A percentile compares a stretch with the other conserved stretches of the same genome.
These are phyloP conservation scores for Phylloporus sp. DNA, from an alignment of 768 basidiomycete genomes.

Conservation along the genomic window DNA sequence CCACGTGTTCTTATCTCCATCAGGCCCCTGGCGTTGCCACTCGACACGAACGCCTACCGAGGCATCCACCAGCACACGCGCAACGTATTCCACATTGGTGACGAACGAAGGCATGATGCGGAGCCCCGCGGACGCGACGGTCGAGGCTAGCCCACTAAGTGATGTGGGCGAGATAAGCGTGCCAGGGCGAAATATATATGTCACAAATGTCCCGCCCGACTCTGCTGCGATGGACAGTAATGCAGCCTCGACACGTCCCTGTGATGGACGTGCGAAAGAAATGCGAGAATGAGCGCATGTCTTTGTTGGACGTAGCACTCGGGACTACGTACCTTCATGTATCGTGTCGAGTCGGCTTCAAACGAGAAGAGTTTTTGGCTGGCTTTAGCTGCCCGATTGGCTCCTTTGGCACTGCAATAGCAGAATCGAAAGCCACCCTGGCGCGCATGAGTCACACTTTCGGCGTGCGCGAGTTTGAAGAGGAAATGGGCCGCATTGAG, in stretches of 20 bases:
- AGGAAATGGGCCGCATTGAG: conserved; percentile 24
- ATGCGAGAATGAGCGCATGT: neutral
- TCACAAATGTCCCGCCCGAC: conserved; percentile 9
- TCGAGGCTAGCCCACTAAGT: conserved; percentile 14
- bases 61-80: conserved; percentile 24
- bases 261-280: neutral
- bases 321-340: conserved; percentile 21
- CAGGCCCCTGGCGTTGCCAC: conserved; percentile 20
- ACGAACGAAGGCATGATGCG: conserved; percentile 21
- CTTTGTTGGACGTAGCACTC: neutral
- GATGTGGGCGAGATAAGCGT: conserved; percentile 8
- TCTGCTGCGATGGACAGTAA: conserved; percentile 14
- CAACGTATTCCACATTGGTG: conserved; percentile 17
- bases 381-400: conserved; percentile 14
- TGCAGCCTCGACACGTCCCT: conserved; percentile 23
- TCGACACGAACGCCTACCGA: conserved; percentile 25
- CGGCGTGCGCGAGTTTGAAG: conserved; percentile 14
- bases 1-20: conserved; percentile 21
- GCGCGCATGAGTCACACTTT: neutral
- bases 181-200: conserved; percentile 24
- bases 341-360: conserved; percentile 17
- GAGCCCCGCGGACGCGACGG: conserved; percentile 17
- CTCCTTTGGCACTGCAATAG: conserved; percentile 26
- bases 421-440: conserved; percentile 21
- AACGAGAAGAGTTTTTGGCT: conserved; percentile 10